phyloP scores from a whole-genome alignment of 192 early-diverging fungal genomes.

The Irineochytrium annulatum region DNA sequence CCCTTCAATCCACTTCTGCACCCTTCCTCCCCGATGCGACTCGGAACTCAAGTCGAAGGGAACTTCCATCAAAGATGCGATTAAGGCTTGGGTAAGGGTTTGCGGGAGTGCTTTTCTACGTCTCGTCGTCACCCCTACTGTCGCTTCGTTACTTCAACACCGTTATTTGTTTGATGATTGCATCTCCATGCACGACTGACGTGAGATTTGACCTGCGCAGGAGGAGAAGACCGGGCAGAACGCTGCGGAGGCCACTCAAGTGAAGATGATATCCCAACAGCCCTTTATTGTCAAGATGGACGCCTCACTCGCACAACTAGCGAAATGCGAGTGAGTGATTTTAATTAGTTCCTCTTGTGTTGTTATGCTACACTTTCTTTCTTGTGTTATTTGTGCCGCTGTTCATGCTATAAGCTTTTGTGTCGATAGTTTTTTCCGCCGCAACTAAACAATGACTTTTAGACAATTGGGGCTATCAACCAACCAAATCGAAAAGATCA shows the following conservation, averaged over 20 bases:
- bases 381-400: not conserved
- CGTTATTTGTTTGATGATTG: no score
- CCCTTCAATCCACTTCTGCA: no score
- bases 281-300: conserved; percentile 57
- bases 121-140: not conserved
- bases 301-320: conserved; percentile 39
- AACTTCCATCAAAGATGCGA: conserved; percentile 41
- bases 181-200: not conserved
- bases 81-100: conserved; percentile 34
- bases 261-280: conserved; percentile 45
- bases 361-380: not conserved
- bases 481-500: conserved; percentile 54
- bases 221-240: conserved; percentile 45
- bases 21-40: no score
- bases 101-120: not conserved
- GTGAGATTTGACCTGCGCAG: conserved; percentile 9
- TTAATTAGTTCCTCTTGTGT: not conserved
- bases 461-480: conserved; percentile 51
- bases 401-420: not conserved
- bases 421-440: not conserved
- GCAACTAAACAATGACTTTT: not conserved
- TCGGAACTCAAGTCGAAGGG: conserved; percentile 43
- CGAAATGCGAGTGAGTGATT: conserved; percentile 38
- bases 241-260: conserved; percentile 37
- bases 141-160: no score